A percentile compares a stretch with the other conserved stretches of the same genome.
Evolutionary conservation across 139 green algal genomes (phyloP).

Genomic region (Raphidocelis subcapitata): DNA sequence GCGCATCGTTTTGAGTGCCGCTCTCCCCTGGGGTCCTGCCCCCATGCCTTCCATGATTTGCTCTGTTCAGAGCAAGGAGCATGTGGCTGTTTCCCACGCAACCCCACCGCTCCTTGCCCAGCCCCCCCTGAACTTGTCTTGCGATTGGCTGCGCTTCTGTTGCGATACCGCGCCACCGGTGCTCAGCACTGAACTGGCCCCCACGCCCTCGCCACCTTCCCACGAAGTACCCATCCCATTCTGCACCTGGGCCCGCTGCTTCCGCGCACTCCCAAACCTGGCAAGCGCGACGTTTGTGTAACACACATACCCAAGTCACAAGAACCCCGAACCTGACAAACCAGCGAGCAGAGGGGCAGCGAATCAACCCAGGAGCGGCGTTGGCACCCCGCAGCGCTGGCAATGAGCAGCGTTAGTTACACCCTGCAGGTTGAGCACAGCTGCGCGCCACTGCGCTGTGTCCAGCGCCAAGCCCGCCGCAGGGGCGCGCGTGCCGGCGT

Average conservation of each 20-base stretch:
- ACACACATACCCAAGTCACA: neutral
- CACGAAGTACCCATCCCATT: neutral
- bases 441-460: no score
- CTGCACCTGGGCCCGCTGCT: neutral
- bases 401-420: neutral
- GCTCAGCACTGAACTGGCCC: neutral
- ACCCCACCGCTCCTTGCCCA: no score
- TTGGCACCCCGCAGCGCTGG: neutral
- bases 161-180: neutral
- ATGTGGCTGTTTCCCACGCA: no score
- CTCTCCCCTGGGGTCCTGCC: neutral
- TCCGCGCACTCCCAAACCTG: neutral
- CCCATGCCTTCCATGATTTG: neutral
- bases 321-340: neutral
- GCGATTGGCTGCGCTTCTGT: neutral
- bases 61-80: neutral
- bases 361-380: neutral
- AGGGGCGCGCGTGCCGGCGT: no score
- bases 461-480: no score
- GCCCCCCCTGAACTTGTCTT: no score
- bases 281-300: neutral
- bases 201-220: neutral
- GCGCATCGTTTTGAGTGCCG: neutral
- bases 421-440: no score
- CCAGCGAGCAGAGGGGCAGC: neutral